A percentile compares a stretch with the other conserved stretches of the same genome.
These are phyloP conservation scores for Beauveria sp. DNA, from an alignment of 2,329 filamentous ascomycete species.

Conservation along the genomic window DNA sequence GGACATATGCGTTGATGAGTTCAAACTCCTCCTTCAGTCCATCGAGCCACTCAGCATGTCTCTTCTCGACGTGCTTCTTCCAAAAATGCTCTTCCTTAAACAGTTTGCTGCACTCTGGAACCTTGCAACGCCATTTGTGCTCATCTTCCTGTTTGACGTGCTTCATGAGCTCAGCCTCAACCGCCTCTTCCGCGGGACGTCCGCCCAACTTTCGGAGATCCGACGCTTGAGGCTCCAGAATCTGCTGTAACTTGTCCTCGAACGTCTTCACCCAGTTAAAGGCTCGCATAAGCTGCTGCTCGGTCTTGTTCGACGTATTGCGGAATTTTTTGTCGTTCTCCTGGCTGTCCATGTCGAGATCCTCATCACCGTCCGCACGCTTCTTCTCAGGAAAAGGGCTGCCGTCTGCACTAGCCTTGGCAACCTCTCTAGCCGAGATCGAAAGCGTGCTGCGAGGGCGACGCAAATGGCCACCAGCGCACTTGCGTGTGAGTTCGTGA, in stretches of 20 bases:
- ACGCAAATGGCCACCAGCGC: conserved; percentile 91
- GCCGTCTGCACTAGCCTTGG: conserved; percentile 73
- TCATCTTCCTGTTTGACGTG: conserved; percentile 96
- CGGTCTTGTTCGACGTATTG: conserved; percentile 64
- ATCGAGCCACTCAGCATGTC: conserved; percentile 82
- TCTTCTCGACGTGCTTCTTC: conserved; percentile 96
- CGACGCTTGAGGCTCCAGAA: conserved; percentile 80
- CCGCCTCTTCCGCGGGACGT: conserved; percentile 73
- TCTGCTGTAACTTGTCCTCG: conserved; percentile 90
- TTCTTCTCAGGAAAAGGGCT: conserved; percentile 81
- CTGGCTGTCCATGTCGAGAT: conserved; percentile 40
- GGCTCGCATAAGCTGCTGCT: conserved; percentile 86
- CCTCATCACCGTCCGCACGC: conserved; percentile 59
- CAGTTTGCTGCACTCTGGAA: conserved; percentile 89
- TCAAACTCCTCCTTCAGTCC: conserved; percentile 76
- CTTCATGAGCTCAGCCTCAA: conserved; percentile 79
- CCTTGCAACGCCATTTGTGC: conserved; percentile 92
- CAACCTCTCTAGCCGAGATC: conserved; percentile 73
- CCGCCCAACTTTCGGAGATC: conserved; percentile 89
- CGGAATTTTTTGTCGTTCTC: conserved; percentile 65
- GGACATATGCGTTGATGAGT: conserved; percentile 87
- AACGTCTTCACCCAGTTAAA: conserved; percentile 99
- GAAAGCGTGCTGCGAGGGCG: conserved; percentile 82
- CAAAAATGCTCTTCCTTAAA: conserved; percentile 98
- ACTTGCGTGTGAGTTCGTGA: conserved; percentile 91